A percentile compares a stretch with the other conserved stretches of the same genome.
These are phyloP conservation scores for Liriodendron chinense DNA, from an alignment of 164 flowering plant genomes.

Conservation along the genomic window DNA sequence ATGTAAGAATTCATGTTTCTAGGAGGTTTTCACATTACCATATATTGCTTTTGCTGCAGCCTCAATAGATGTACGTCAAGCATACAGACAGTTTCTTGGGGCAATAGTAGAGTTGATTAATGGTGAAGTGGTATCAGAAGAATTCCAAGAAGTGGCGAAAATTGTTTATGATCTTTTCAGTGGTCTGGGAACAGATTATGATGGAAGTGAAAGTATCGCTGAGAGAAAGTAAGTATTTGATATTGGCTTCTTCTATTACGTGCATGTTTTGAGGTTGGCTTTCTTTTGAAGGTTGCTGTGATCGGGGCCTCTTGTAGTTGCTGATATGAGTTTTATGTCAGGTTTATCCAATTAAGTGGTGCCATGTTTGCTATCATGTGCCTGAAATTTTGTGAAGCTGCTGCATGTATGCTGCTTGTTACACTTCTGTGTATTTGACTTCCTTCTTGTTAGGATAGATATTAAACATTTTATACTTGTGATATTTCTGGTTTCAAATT, in stretches of 20 bases:
- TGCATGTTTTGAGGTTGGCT: not conserved
- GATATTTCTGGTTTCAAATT: not conserved
- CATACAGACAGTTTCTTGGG: conserved; percentile 67
- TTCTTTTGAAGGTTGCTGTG: not conserved
- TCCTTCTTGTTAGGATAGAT: not conserved
- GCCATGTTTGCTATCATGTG: not conserved
- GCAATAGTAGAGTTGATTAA: conserved; percentile 75
- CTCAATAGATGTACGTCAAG: conserved; percentile 65
- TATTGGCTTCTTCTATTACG: not conserved
- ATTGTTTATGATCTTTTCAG: conserved; percentile 52
- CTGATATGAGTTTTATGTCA: not conserved
- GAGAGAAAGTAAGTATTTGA: conserved; percentile 54
- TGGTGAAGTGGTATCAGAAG: conserved; percentile 68
- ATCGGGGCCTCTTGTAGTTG: not conserved
- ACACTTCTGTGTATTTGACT: not conserved
- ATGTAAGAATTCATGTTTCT: not conserved
- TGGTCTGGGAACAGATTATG: conserved; percentile 24
- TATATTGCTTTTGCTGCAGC: conserved; percentile 41
- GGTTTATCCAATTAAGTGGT: not conserved
- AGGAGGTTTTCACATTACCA: not conserved
- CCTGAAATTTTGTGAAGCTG: not conserved
- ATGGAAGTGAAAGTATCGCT: conserved; percentile 25
- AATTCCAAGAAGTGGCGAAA: conserved; percentile 68
- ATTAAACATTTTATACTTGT: not conserved
- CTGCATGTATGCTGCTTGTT: not conserved